Evolutionary conservation across 306 rosid genomes (phyloP), one percentile per base, ranked within the genome.

Genomic region (Lithocarpus polystachyus): DNA sequence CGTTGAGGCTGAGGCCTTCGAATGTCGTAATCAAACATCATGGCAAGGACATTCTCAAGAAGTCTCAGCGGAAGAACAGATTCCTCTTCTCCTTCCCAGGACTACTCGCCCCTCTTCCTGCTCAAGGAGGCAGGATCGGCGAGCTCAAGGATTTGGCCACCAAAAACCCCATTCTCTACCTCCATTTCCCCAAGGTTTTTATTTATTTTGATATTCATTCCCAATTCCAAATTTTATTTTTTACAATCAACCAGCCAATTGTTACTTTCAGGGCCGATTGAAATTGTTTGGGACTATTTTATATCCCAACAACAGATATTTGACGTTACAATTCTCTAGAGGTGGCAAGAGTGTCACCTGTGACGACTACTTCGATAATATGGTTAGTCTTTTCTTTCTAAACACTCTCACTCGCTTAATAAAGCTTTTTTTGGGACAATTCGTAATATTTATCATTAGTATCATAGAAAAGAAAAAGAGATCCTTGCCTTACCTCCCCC

Each of bases 201-300:
- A 7, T 37, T 40, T 8, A 8, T 40, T 40, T 40, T 40, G 45
- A 40, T 40, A 40, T 40, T 40, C 45, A 40, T 8, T 37, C 43
- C 11, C 11, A 40, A 40, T 37, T 37, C 10, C 10, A 0, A 7
- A 7, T 40, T 40, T 40, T 8, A 8, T 8, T 40, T 37, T 40
- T 40, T 40, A 40, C 45, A 40, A 40, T 8, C 45, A 40, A 1
- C 45, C 11, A 40, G 11, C 45, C 45, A 40, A 40, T 14, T 24
- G 80, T 23, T 45, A 20, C 77, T 83, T 74, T 55, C 89, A 90
- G 97, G 99, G 99, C 33, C 88, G 83, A 74, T 85, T 94, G 91
- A 94, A 94, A 87, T 82, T 94, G 87, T 92, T 94, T 79, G 99
- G 99, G 80, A 92, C 97, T 24, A 91, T 94, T 71, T 88, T 91